Base-by-base conservation (phyloP, 805 yeast species). In the Kodamaea hsintzibuensis region DNA sequence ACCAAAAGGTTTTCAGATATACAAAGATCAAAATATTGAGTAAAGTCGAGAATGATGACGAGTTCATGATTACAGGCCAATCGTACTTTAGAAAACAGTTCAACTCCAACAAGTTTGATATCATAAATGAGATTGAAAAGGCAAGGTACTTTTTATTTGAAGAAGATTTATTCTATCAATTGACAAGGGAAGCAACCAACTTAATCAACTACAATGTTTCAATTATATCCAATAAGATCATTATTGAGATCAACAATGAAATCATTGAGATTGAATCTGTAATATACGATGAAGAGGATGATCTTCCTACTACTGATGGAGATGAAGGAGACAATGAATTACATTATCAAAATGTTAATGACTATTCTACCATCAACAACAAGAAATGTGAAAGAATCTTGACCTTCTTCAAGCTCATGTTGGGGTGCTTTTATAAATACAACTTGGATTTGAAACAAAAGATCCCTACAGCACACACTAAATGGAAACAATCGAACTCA, bases 141-240 rank as follows among this genome's bases (percentile, higher is more conserved):
- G 91, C 96, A 0, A 78, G 97, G 47, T 85, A 81, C 57, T 82
- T 83, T 55, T 75, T 92, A 7, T 93, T 93, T 71, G 98, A 93
- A 64, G 95, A 89, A 63, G 98, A 93, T 67, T 75, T 93, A 52
- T 90, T 90, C 72, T 83, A 82, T 67, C 91, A 86, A 60, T 70
- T 93, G 52, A 78, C 85, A 19, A 82, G 85, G 57, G 99, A 93
- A 68, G 90, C 96, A 1, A 79, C 86, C 30, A 66, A 77, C 5
- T 72, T 93, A 54, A 79, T 86, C 8, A 82, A 91, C 16, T 83
- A 85, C 59, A 86, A 88, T 52, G 93, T 90, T 3, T 77, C 78
- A 13, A 79, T 85, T 14, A 84, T 88, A 30, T 80, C 79, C 50
- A 83, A 85, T 55, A 85, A 83, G 59, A 80, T 92, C 17, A 76